phyloP scores from a whole-genome alignment of 2,329 filamentous ascomycete genomes.

The Lecanoromycetidae sp. region DNA sequence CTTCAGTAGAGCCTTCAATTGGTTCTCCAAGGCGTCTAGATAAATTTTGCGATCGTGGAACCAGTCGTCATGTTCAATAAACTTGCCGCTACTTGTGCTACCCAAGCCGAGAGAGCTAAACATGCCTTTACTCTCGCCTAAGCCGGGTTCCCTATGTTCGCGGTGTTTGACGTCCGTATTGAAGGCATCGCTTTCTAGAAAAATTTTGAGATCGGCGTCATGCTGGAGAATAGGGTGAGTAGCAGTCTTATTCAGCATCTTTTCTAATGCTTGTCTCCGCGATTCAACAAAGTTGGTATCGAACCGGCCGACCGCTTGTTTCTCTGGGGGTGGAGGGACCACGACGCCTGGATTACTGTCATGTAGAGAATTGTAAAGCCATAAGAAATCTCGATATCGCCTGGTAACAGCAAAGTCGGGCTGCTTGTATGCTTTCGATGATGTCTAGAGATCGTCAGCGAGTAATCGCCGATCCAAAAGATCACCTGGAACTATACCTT shows the following conservation, averaged over 20 bases:
- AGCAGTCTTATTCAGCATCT: constrained; percentile 95
- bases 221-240: constrained; percentile 82
- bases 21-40: constrained; percentile 82
- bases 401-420: constrained; percentile 87
- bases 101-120: constrained; percentile 76
- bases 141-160: constrained; percentile 74
- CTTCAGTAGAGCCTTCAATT: constrained; percentile 81
- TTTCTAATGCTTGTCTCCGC: constrained; percentile 77
- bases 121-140: constrained; percentile 86
- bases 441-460: constrained; percentile 47
- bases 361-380: constrained; percentile 92
- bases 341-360: constrained; percentile 91
- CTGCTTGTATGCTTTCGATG: constrained; percentile 89
- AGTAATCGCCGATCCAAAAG: too few species aligned
- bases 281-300: constrained; percentile 95
- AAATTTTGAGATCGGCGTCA: constrained; percentile 87
- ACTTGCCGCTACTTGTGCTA: constrained; percentile 59
- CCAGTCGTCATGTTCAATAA: constrained; percentile 98
- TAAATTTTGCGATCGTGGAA: constrained; percentile 96
- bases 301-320: constrained; percentile 92
- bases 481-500: constrained; percentile 46
- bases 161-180: constrained; percentile 97
- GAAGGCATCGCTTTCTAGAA: constrained; percentile 91
- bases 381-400: constrained; percentile 91
- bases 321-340: constrained; percentile 90